These are phyloP conservation scores for Tulasnella sp. DNA, from an alignment of 768 basidiomycete species.

Conservation along the genomic window DNA sequence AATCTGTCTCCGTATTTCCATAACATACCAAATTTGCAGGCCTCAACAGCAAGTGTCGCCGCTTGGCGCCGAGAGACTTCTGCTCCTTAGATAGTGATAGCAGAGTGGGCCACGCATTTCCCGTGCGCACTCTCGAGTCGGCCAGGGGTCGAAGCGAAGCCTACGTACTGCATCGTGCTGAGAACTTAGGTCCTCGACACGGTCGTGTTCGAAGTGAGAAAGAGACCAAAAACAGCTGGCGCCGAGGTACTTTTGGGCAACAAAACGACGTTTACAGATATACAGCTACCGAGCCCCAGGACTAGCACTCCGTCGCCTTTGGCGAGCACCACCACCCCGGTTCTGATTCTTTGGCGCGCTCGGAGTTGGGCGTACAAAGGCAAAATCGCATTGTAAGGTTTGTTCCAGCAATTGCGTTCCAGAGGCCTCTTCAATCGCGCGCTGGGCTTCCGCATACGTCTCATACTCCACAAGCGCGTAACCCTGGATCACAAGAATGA, in stretches of 20 bases:
- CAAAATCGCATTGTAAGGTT: constrained; percentile 82
- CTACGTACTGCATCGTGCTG: background rate
- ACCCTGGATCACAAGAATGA: constrained; percentile 54
- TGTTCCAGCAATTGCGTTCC: constrained; percentile 84
- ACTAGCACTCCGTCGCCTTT: constrained; percentile 72
- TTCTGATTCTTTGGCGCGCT: constrained; percentile 64
- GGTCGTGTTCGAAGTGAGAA: background rate
- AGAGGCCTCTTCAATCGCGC: constrained; percentile 86
- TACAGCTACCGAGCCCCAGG: constrained; percentile 36
- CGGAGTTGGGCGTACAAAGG: constrained; percentile 82
- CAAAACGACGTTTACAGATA: background rate
- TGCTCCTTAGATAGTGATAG: background rate
- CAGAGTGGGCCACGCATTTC: background rate
- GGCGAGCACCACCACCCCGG: constrained; percentile 60
- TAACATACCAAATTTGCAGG: background rate
- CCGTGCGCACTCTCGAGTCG: background rate
- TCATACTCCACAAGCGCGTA: constrained; percentile 98
- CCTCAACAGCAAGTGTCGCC: background rate
- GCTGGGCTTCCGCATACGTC: constrained; percentile 89
- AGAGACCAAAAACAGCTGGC: background rate
- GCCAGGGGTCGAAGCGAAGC: constrained; percentile 9
- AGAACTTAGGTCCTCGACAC: background rate
- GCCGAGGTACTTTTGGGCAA: background rate
- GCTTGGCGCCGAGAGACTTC: background rate
- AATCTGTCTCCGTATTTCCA: too few relatives aligned